Evolutionary conservation across 2,329 filamentous ascomycete species (phyloP), one percentile per base, ranked within the genome.

Genomic region (Lasiodiplodia sp.): DNA sequence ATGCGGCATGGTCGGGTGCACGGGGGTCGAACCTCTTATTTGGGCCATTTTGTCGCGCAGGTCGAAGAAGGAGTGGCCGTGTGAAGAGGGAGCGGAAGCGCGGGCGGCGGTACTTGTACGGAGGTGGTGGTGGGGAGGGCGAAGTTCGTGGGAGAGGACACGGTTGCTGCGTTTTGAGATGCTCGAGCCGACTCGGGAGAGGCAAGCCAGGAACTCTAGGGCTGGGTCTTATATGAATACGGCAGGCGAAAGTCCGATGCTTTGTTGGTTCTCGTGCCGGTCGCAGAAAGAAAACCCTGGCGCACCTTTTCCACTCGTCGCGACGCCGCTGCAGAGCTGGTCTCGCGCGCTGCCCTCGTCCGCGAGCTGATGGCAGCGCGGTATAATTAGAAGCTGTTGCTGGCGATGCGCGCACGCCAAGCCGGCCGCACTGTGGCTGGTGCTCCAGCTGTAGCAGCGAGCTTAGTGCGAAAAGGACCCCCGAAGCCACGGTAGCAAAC

Each of bases 21-120:
- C 7, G 37, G 56, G n/a, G 28, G 31, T 21, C 37, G 58, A 51
- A 49, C 49, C 65, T 58, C 51, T 67, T 56, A 67, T 67, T 44
- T 51, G 66, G 53, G 56, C 47, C 69, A 40, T 31, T 49, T 62
- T 57, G 58, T 66, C 40, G 63, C 56, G 63, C 28, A 66, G 69
- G 58, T 63, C 71, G 71, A 68, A 67, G 72, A 71, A 53, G 38
- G 65, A 16, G 31, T 16, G 23, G 58, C 40, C 40, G 58, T 63
- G 25, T 63, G 38, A 23, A 49, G 47, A 38, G 60, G 23, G 60
- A 25, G 25, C 60, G 60, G n/a, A 31, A 16, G 60, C 28, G 47
- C 60, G 60, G 60, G 47, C 60, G 60, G 60, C 60, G 47, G 47
- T 37, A 23, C 31, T 52, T 52, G 60, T 64, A 64, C 58, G 60